phyloP scores from a whole-genome alignment of 192 early-diverging fungal species.

The Coemansia erecta region DNA sequence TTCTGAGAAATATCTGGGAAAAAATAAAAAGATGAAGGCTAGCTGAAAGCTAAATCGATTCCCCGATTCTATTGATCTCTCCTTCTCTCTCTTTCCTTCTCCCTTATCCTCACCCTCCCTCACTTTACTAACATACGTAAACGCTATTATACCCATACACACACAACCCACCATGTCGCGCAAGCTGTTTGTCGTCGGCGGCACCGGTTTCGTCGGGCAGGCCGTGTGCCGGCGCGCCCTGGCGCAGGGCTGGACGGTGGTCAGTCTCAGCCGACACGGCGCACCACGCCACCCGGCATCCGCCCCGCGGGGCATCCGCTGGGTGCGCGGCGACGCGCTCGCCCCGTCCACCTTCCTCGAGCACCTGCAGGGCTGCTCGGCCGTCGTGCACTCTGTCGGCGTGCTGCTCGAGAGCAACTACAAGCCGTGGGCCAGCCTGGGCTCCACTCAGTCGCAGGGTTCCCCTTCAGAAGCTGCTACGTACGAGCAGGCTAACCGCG shows the following conservation, averaged over 20 bases:
- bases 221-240: slow-evolving; percentile 49
- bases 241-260: slow-evolving; percentile 49
- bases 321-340: slow-evolving; percentile 64
- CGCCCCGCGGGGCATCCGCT: slow-evolving; percentile 39
- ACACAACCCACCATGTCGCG: neutral
- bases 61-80: neutral
- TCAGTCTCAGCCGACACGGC: slow-evolving; percentile 55
- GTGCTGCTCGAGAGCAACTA: slow-evolving; percentile 69
- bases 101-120: neutral
- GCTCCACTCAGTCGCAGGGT: neutral
- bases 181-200: slow-evolving; percentile 60
- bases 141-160: too few species aligned
- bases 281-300: slow-evolving; percentile 18
- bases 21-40: too few species aligned
- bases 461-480: slow-evolving; percentile 37
- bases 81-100: neutral
- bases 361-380: slow-evolving; percentile 54
- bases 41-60: too few species aligned
- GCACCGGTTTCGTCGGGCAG: slow-evolving; percentile 61
- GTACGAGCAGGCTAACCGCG: slow-evolving; percentile 67
- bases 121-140: too few species aligned
- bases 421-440: slow-evolving; percentile 56
- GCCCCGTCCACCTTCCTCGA: slow-evolving; percentile 59
- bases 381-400: slow-evolving; percentile 73
- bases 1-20: neutral